Evolutionary conservation across 495 filamentous ascomycete genomes (phyloP).

Genomic region (Aspergillus heteromorphus): DNA sequence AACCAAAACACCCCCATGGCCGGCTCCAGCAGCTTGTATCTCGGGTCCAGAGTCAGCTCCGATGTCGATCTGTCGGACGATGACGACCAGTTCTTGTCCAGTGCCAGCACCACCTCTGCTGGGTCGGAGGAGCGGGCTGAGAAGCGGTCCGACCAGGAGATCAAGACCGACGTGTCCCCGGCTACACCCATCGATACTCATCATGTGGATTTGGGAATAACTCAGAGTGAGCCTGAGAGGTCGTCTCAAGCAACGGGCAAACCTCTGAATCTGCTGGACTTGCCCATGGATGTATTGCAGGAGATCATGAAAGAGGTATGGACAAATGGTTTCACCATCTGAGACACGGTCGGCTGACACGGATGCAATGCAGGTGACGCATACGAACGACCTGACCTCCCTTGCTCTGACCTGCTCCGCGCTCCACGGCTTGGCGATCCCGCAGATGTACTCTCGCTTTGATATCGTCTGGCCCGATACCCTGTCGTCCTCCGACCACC

Average conservation of each 20-base stretch:
- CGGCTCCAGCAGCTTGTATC: constrained; percentile 12
- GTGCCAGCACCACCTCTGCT: constrained; percentile 26
- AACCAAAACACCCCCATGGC: constrained; percentile 13
- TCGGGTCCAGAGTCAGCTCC: constrained; percentile 17
- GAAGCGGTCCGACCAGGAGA: constrained; percentile 23
- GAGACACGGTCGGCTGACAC: neutral
- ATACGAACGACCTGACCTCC: constrained; percentile 82
- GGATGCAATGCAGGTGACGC: constrained; percentile 57
- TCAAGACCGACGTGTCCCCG: constrained; percentile 2
- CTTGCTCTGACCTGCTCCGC: constrained; percentile 78
- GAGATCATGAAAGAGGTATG: constrained; percentile 84
- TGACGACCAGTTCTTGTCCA: constrained; percentile 29
- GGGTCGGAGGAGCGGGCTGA: constrained; percentile 20
- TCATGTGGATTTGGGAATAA: neutral
- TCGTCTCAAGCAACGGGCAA: constrained; percentile 15
- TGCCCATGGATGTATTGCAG: constrained; percentile 82
- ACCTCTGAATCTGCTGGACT: constrained; percentile 61
- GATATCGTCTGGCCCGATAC: constrained; percentile 92
- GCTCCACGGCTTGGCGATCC: constrained; percentile 75
- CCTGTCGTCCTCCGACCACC: constrained; percentile 54
- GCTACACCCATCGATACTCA: neutral
- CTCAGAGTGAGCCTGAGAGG: no score
- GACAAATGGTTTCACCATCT: neutral
- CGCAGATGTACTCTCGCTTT: constrained; percentile 86
- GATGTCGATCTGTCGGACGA: constrained; percentile 32